Conservation (phyloP, 345 rosid species). For the Turritis glabra region DNA sequence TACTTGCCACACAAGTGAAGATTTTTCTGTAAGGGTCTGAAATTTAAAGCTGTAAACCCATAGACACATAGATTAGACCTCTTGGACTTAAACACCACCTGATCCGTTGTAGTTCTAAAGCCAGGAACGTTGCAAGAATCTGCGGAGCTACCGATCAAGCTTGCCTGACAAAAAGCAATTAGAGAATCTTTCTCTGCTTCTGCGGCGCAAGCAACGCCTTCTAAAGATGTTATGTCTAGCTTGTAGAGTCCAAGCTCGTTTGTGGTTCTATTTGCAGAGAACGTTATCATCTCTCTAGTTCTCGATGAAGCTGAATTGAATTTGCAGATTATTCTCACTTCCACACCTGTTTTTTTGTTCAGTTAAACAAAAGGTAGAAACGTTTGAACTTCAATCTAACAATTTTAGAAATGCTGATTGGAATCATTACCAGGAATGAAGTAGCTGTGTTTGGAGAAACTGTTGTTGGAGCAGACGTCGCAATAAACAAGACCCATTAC, state of each 20-base stretch:
- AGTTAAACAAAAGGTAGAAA: neutral
- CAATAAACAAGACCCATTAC: conserved; percentile 95
- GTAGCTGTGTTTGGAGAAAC: conserved; percentile 91
- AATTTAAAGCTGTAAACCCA: conserved; percentile 68
- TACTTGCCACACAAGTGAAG: conserved; percentile 55
- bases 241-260: conserved; percentile 75
- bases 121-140: conserved; percentile 83
- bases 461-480: conserved; percentile 95
- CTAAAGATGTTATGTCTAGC: conserved; percentile 76
- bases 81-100: conserved; percentile 64
- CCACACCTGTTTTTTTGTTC: conserved; percentile 57
- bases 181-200: conserved; percentile 25
- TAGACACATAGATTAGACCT: conserved; percentile 74
- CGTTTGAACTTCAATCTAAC: neutral
- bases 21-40: conserved; percentile 69
- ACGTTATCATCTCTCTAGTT: conserved; percentile 64
- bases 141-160: conserved; percentile 55
- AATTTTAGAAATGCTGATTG: neutral
- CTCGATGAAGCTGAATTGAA: conserved; percentile 62
- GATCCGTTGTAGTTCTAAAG: conserved; percentile 69
- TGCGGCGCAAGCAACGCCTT: conserved; percentile 54
- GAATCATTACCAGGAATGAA: conserved; percentile 68
- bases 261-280: conserved; percentile 90
- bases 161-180: conserved; percentile 66
- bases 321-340: conserved; percentile 80